Base-by-base conservation (phyloP, 2,329 filamentous ascomycete genomes). In the Aureobasidium melanogenum region DNA sequence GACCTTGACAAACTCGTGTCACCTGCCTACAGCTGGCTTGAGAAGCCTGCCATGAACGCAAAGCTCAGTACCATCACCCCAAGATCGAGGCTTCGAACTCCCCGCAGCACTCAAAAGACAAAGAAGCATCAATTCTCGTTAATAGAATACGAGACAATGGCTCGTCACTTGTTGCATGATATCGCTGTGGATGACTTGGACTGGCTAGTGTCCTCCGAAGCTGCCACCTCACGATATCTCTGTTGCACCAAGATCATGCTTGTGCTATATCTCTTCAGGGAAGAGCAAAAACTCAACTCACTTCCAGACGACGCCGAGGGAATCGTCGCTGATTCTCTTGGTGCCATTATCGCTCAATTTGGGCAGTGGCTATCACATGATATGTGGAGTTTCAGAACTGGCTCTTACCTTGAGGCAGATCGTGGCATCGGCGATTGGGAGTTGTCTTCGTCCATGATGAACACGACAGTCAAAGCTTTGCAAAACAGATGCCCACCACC, bases 201-300 rank as follows among this genome's bases (percentile, higher is more conserved):
- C 14, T 64, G 64, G 63, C 38, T 64, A 12, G 57, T 62, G 38
- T 41, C 54, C 19, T 26, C 43, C 79, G 60, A 76, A 81, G 39
- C 75, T 76, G 56, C 82, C 84, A 61, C 79, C 80, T 54, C 82
- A 85, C 61, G 68, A 63, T 38, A 60, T 65, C 32, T 34, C 0
- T 56, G 32, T 39, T 59, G 62, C 22, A 51, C 50, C 32, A 68
- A 67, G 39, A 57, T 73, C 8, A 70, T 95, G 65, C 77, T 86
- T 41, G 88, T 84, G 0, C 78, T 99, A 14, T 94, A 99, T 74
- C 79, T 97, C 3, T 77, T 96, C n/a, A 82, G 88, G 0, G 93
- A 99, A 72, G 94, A 99, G 71, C 82, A 88, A 64, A 97, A 96
- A 70, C 81, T 99, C 1, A 84, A 89, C n/a, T 62, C 52, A 17